Evolutionary conservation across 2,329 filamentous ascomycete genomes (phyloP).

Genomic region (Colletotrichum endophyticum): DNA sequence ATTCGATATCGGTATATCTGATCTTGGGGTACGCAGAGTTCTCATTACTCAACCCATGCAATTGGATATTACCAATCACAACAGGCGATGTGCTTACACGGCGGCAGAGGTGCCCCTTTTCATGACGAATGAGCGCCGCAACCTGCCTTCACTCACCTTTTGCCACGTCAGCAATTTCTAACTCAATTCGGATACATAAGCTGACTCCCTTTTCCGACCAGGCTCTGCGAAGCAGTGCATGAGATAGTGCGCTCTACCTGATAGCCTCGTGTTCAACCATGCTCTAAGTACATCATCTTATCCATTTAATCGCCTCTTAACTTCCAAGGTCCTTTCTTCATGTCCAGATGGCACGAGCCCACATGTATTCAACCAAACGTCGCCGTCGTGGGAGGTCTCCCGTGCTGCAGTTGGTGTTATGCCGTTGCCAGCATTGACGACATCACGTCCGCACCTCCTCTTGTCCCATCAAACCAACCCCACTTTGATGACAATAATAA

Average conservation of each 20-base stretch:
- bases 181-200: neutral
- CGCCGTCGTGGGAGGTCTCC: neutral
- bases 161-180: neutral
- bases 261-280: neutral
- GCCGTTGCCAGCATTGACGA: neutral
- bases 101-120: accelerated
- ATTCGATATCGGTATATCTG: neutral
- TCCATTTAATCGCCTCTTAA: neutral
- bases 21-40: neutral
- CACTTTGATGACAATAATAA: accelerated
- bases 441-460: neutral
- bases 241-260: neutral
- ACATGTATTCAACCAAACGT: neutral
- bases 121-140: neutral
- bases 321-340: neutral
- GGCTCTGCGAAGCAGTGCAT: neutral
- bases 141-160: neutral
- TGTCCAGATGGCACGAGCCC: neutral
- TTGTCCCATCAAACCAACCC: neutral
- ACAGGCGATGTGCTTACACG: neutral
- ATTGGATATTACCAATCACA: neutral
- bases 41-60: accelerated
- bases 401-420: neutral
- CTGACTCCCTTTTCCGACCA: neutral
- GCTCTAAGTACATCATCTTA: neutral